phyloP scores from a whole-genome alignment of 1,284 basidiomycete species.

The Termitomyces sp. region DNA sequence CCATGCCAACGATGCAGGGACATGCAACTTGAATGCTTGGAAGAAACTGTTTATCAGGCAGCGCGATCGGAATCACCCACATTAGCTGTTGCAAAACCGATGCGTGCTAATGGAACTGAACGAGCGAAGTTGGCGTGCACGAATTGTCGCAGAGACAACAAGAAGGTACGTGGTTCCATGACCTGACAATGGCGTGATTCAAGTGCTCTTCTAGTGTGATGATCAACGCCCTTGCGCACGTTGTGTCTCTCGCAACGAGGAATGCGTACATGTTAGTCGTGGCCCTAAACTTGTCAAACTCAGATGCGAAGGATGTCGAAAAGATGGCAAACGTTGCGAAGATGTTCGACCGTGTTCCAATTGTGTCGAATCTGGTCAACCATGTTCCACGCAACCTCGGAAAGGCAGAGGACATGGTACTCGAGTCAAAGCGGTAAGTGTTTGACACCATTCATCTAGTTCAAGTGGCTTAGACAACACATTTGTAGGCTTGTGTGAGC shows the following conservation, averaged over 20 bases:
- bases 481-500: slow-evolving; percentile 44
- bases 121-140: slow-evolving; percentile 52
- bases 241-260: slow-evolving; percentile 46
- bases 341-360: slow-evolving; percentile 49
- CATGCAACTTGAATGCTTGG: slow-evolving; percentile 35
- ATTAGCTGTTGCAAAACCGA: slow-evolving; percentile 18
- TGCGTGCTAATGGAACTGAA: slow-evolving; percentile 32
- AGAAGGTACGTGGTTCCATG: slow-evolving; percentile 38
- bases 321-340: slow-evolving; percentile 51
- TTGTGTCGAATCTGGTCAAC: slow-evolving; percentile 38
- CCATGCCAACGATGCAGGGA: slow-evolving; percentile 46
- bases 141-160: slow-evolving; percentile 54
- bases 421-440: slow-evolving; percentile 51
- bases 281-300: slow-evolving; percentile 50
- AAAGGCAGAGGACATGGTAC: slow-evolving; percentile 52
- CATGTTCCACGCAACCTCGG: slow-evolving; percentile 43
- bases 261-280: slow-evolving; percentile 50
- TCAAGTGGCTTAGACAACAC: slow-evolving; percentile 5
- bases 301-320: slow-evolving; percentile 51
- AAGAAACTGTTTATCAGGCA: slow-evolving; percentile 23
- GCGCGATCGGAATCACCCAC: slow-evolving; percentile 20
- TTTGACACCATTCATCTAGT: slow-evolving; percentile 7
- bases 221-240: slow-evolving; percentile 54
- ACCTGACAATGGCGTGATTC: slow-evolving; percentile 4
- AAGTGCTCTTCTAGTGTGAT: slow-evolving; percentile 37